These are phyloP conservation scores for Adenanthera pavonina DNA, from an alignment of 306 rosid species.

Conservation along the genomic window DNA sequence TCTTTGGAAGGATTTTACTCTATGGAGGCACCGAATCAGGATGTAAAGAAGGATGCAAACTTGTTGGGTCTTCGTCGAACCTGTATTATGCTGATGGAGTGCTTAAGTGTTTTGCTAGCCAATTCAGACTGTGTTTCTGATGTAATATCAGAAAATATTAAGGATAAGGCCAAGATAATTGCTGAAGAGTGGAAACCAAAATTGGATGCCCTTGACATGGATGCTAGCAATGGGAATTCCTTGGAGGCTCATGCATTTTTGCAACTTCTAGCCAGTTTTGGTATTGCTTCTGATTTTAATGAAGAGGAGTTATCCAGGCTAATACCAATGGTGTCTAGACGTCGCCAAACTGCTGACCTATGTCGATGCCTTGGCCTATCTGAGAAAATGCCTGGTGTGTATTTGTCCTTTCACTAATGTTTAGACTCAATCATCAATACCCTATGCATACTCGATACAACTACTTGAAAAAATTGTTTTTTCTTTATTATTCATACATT, in stretches of 20 bases:
- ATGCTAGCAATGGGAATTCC: constrained; percentile 95
- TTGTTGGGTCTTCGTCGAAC: constrained; percentile 92
- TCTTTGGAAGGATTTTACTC: constrained; percentile 87
- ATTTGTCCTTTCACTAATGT: constrained; percentile 19
- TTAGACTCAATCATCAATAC: constrained; percentile 19
- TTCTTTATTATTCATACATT: neutral
- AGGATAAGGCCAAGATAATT: constrained; percentile 73
- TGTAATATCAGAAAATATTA: constrained; percentile 71
- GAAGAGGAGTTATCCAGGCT: constrained; percentile 79
- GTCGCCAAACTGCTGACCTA: constrained; percentile 95
- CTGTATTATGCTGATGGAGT: constrained; percentile 98
- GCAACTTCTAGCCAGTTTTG: constrained; percentile 90
- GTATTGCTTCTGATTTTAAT: constrained; percentile 83
- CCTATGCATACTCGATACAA: neutral
- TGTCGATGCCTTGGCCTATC: constrained; percentile 96
- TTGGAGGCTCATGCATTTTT: constrained; percentile 98
- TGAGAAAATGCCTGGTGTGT: constrained; percentile 90
- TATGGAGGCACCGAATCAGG: constrained; percentile 66
- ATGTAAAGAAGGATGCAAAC: constrained; percentile 90
- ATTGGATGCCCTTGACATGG: constrained; percentile 88
- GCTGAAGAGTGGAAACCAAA: constrained; percentile 95
- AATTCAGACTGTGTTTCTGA: constrained; percentile 54
- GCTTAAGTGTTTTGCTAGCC: constrained; percentile 73
- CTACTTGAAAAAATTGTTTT: neutral
- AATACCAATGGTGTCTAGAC: constrained; percentile 94